A percentile compares a stretch with the other conserved stretches of the same genome.
phyloP scores from a whole-genome alignment of 164 flowering plant species.

The Pachysandra terminalis region DNA sequence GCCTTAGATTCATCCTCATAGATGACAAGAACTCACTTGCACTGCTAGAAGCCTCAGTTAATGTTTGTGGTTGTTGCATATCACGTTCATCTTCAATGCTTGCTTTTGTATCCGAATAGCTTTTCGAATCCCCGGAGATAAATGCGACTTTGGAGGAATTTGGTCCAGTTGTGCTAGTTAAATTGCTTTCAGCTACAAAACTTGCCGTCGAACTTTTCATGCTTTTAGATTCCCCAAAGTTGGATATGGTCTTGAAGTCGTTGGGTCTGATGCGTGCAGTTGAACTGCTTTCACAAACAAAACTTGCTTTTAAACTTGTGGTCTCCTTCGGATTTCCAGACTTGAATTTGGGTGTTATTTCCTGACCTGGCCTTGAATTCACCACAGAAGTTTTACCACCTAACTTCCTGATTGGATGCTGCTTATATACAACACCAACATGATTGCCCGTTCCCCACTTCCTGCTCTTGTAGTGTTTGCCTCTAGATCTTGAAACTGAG shows the following conservation, averaged over 20 bases:
- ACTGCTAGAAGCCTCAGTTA: constrained; percentile 26
- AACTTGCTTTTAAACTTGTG: constrained; percentile 15
- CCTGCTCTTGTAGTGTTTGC: constrained; percentile 47
- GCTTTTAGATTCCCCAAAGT: constrained; percentile 5
- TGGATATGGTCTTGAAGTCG: constrained; percentile 5
- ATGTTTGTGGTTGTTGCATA: constrained; percentile 21
- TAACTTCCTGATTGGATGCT: constrained; percentile 35
- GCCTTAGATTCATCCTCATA: constrained; percentile 42
- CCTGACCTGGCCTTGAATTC: constrained; percentile 14
- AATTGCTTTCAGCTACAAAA: constrained; percentile 23
- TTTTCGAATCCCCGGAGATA: constrained; percentile 10
- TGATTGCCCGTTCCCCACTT: constrained; percentile 26
- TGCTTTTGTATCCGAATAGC: constrained; percentile 12
- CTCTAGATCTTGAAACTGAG: constrained; percentile 74
- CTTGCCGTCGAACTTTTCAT: constrained; percentile 1
- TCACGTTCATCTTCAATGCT: constrained; percentile 26
- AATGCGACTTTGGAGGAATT: constrained; percentile 2
- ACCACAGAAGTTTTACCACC: constrained; percentile 17
- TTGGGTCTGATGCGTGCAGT: constrained; percentile 9
- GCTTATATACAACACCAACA: constrained; percentile 19
- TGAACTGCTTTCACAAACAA: constrained; percentile 15
- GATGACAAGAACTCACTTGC: constrained; percentile 36
- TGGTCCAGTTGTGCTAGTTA: constrained; percentile 15
- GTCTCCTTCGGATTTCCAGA: constrained; percentile 15
- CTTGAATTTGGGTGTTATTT: constrained; percentile 21